phyloP scores from a whole-genome alignment of 1,139 yeast species.

The Zygosaccharomyces pseudobailii region DNA sequence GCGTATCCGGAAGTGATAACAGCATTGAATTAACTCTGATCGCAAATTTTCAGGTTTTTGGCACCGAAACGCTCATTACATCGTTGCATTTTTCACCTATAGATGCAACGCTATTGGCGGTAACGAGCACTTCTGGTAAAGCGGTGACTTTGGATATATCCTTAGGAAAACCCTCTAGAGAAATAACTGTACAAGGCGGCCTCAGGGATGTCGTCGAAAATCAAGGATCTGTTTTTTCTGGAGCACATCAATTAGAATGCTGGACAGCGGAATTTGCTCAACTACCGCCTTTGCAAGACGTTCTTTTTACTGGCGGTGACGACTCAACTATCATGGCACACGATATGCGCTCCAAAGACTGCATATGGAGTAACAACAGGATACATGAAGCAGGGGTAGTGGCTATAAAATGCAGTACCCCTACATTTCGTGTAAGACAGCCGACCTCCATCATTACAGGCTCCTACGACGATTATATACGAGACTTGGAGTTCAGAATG shows the following conservation, averaged over 20 bases:
- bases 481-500: slow-evolving; percentile 65
- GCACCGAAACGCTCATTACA: slow-evolving; percentile 51
- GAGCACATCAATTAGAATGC: slow-evolving; percentile 67
- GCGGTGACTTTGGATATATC: slow-evolving; percentile 25
- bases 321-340: slow-evolving; percentile 74
- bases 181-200: slow-evolving; percentile 22
- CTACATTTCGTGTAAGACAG: slow-evolving; percentile 28
- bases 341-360: slow-evolving; percentile 51
- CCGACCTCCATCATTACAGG: slow-evolving; percentile 77
- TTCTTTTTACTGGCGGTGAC: slow-evolving; percentile 87
- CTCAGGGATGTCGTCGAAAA: slow-evolving; percentile 1
- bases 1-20: slow-evolving; percentile 10
- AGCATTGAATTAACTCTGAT: slow-evolving; percentile 24
- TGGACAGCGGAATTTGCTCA: slow-evolving; percentile 84
- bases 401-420: slow-evolving; percentile 44
- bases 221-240: slow-evolving; percentile 7
- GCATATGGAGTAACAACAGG: slow-evolving; percentile 54
- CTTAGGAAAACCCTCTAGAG: slow-evolving; percentile 2
- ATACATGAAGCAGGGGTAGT: slow-evolving; percentile 88
- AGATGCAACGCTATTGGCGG: slow-evolving; percentile 36
- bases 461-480: slow-evolving; percentile 78
- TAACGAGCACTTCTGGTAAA: slow-evolving; percentile 62
- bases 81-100: slow-evolving; percentile 59
- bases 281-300: slow-evolving; percentile 46
- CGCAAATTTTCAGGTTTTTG: slow-evolving; percentile 42